Conservation (phyloP, 1,284 basidiomycete species). For the Ganoderma meredithae region DNA sequence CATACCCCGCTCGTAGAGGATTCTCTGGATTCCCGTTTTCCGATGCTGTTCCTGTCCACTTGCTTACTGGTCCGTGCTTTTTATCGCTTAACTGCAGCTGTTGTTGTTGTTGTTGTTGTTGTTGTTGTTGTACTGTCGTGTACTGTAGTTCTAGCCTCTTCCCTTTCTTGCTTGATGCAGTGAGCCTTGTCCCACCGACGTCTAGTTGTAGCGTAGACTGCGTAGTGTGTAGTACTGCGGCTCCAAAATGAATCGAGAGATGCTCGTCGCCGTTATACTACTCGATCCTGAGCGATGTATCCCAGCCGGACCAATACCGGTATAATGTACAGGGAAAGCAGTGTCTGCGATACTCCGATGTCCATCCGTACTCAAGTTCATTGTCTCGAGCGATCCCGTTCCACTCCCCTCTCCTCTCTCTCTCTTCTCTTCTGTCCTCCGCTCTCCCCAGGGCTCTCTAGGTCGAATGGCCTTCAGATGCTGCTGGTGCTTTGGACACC, state of each 20-base stretch:
- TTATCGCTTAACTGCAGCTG: slow-evolving; percentile 20
- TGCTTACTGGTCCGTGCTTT: slow-evolving; percentile 6
- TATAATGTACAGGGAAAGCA: not conserved
- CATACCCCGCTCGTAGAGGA: slow-evolving; percentile 12
- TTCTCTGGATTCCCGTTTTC: slow-evolving; percentile 3
- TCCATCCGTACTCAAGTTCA: not conserved
- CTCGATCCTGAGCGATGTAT: not conserved
- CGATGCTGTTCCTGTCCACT: not conserved
- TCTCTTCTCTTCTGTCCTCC: not conserved
- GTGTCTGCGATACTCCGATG: not conserved
- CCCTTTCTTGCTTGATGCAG: not conserved
- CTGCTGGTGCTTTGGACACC: not conserved
- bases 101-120: too few species aligned
- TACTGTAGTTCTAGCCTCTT: slow-evolving; percentile 25
- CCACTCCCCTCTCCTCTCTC: not conserved
- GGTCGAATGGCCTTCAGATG: not conserved
- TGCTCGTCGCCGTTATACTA: not conserved
- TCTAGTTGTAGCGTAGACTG: not conserved
- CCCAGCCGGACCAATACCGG: not conserved
- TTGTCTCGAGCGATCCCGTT: not conserved
- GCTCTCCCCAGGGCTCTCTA: not conserved
- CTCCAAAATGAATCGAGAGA: not conserved
- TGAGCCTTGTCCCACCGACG: not conserved
- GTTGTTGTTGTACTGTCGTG: slow-evolving; percentile 28
- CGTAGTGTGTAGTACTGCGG: not conserved